Base-by-base conservation (phyloP, 306 rosid species). In the Gillenia trifoliata region DNA sequence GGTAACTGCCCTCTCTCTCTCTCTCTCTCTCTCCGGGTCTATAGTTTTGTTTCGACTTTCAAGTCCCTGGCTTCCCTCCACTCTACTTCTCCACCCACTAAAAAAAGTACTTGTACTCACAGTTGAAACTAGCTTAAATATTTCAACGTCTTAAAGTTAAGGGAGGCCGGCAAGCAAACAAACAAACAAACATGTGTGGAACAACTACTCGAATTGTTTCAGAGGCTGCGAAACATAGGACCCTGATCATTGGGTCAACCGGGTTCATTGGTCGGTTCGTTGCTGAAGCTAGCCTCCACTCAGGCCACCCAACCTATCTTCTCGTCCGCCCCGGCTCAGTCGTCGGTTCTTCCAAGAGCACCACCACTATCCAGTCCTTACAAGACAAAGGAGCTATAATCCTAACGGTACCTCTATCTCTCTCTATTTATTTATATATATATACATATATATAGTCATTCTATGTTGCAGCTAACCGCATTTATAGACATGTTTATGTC, bases 261-360 rank as follows among this genome's bases (percentile, higher is more conserved):
- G 92, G 92, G 6, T 88, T 86, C 66, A 88, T 88, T 3, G 92
- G 92, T 10, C 82, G 70, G 59, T 85, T 83, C 12, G 28, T 88
- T 11, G 83, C 88, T 2, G 75, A 79, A 61, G 89, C 86, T 4
- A 83, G 89, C 82, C 78, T 88, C 2, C 72, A n/a, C 3, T n/a
- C 77, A 3, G 79, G 81, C 11, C 76, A 36, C 22, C 55, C 83
- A 31, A 88, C 92, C 34, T 83, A 33, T 52, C 13, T 83, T 45
- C 85, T 88, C 4, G 22, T 81, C 5, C 87, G 88, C 52, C 77
- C 85, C 0, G 77, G 60, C 12, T 16, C 70, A 28, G n/a, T 6
- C 26, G 23, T 8, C 19, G 11, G 66, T 15, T 71, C 80, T 52
- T 73, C 81, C 16, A 88, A 83, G 66, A 52, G 61, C 10, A 28